A percentile compares a stretch with the other conserved stretches of the same genome.
phyloP scores from a whole-genome alignment of 176 grass and related monocot genomes.

The Rhynchospora tenuis region DNA sequence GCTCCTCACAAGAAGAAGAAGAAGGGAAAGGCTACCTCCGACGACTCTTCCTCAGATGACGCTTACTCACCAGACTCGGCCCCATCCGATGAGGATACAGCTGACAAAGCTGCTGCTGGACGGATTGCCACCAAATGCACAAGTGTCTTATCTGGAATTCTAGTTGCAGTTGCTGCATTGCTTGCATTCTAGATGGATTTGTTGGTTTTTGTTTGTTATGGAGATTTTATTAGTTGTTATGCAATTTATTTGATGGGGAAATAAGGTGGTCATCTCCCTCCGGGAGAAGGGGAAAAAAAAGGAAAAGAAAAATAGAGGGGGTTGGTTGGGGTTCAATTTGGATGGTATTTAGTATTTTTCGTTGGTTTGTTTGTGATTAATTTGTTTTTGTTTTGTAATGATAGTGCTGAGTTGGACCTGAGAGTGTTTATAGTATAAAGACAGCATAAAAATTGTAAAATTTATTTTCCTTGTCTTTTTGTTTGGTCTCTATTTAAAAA shows the following conservation, averaged over 20 bases:
- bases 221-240: constrained; percentile 13
- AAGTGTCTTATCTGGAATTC: background rate
- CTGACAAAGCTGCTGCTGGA: constrained; percentile 1
- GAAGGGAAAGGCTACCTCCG: constrained; percentile 19
- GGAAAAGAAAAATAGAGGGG: background rate
- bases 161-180: background rate
- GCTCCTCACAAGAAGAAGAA: constrained; percentile 25
- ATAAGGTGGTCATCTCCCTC: background rate
- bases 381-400: constrained; percentile 24
- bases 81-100: background rate
- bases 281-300: background rate
- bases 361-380: constrained; percentile 28
- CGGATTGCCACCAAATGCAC: background rate
- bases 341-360: constrained; percentile 9
- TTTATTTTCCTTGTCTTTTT: constrained; percentile 4
- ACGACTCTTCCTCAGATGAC: background rate
- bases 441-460: constrained; percentile 22
- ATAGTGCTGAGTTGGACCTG: constrained; percentile 28
- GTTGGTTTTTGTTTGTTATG: background rate
- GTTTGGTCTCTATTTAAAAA: background rate
- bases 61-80: constrained; percentile 4
- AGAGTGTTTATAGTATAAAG: constrained; percentile 30
- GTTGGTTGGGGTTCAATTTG: background rate
- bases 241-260: constrained; percentile 17
- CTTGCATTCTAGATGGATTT: constrained; percentile 13